Conservation (phyloP, 176 grass and related monocot species). For the Oryza punctata region DNA sequence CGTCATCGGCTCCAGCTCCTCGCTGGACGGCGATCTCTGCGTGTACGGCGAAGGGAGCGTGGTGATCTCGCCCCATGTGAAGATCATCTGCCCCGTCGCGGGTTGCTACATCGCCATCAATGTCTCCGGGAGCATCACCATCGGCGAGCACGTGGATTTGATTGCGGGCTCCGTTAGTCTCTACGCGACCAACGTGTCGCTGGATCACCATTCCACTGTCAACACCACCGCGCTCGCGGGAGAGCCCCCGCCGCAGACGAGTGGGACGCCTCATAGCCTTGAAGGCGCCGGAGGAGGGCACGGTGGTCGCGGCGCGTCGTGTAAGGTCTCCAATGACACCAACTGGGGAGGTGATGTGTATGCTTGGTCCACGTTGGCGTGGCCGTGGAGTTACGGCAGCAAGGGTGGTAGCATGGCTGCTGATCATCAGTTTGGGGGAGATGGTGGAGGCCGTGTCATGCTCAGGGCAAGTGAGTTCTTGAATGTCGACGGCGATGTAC, state of each 20-base stretch:
- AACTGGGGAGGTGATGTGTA: conserved; percentile 98
- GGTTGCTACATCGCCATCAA: conserved; percentile 70
- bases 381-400: conserved; percentile 91
- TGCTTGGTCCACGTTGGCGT: conserved; percentile 61
- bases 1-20: conserved; percentile 56
- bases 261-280: conserved; percentile 74
- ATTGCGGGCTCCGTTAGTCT: conserved; percentile 64
- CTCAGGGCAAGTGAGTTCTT: conserved; percentile 53
- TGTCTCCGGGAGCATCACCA: conserved; percentile 55
- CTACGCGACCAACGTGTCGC: conserved; percentile 46
- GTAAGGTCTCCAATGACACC: conserved; percentile 67
- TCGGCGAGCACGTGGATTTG: conserved; percentile 45
- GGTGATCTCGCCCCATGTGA: conserved; percentile 46
- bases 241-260: conserved; percentile 75
- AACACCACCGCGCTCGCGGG: conserved; percentile 71
- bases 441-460: conserved; percentile 76
- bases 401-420: conserved; percentile 60
- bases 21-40: conserved; percentile 54
- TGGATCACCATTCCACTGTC: conserved; percentile 52
- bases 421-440: conserved; percentile 53
- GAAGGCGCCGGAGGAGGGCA: conserved; percentile 85
- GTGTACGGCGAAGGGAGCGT: conserved; percentile 64
- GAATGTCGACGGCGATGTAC: conserved; percentile 62
- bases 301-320: conserved; percentile 83
- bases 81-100: conserved; percentile 51